Evolutionary conservation across 2,329 filamentous ascomycete species (phyloP), one percentile per base, ranked within the genome.

Genomic region (Colletotrichum incanum): DNA sequence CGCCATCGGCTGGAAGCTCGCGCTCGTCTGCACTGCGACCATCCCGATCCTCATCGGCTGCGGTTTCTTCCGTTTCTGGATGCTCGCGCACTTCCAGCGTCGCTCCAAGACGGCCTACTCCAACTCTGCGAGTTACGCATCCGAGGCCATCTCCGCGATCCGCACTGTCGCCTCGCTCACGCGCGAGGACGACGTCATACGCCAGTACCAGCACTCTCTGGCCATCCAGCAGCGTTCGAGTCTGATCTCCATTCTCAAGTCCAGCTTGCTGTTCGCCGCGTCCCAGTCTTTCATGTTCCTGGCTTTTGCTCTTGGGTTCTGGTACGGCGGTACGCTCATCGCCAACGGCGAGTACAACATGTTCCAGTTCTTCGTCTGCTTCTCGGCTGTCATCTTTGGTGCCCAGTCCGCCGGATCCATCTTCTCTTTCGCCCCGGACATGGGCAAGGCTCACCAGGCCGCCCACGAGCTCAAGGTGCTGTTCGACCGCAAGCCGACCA

Each of bases 291-390:
- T 97, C 71, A 90, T 94, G 73, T 97, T 97, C 84, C 86, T 95
- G 58, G 94, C 92, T 75, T 92, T 96, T 72, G 95, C 95, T 0
- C 89, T 98, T 5, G 94, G 93, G 2, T 98, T 98, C 86, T 98
- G 94, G 94, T 98, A 96, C 77, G 95, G 95, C 73, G 94, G 94
- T 37, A 93, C 88, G 0, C 85, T 96, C 41, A 92, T 98, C 65
- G 91, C 88, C 28, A 88, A 88, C 68, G 78, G 83, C 59, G 93
- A 97, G 79, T 96, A 96, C 80, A 81, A 83, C 75, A 87, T 94
- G 77, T 96, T 96, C 81, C 93, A 95, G 76, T 98, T 98, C 87
- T 98, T 98, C 84, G 87, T 98, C 58, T 95, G 94, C 78, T 98
- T 98, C 83, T 91, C 92, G 73, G 89, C 94, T 56, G 90, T 98